Evolutionary conservation across 768 basidiomycete species (phyloP).

Genomic region (Boletus sp.): DNA sequence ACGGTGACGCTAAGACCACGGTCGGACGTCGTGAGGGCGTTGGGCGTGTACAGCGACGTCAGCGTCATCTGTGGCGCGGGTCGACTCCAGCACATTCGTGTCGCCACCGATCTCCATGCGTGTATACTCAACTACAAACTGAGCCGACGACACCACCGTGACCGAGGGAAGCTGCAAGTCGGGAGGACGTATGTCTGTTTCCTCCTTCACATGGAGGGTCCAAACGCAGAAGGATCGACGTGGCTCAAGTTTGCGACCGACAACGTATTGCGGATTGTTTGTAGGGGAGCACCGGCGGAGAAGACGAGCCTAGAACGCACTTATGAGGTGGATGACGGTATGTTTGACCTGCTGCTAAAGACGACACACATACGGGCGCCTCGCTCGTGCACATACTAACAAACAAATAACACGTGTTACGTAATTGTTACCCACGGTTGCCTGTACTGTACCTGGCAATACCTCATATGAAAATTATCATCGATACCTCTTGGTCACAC

Average conservation of each 20-base stretch:
- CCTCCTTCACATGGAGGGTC: slow-evolving; percentile 14
- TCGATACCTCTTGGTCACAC: no score
- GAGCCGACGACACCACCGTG: neutral
- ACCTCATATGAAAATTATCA: no score
- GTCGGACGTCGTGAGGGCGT: neutral
- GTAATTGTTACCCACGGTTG: no score
- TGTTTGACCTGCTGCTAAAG: slow-evolving; percentile 11
- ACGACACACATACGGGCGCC: slow-evolving; percentile 16
- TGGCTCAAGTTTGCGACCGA: slow-evolving; percentile 28
- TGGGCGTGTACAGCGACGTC: slow-evolving; percentile 13
- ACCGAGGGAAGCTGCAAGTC: slow-evolving; percentile 13
- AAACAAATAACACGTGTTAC: no score
- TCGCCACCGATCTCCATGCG: slow-evolving; percentile 15
- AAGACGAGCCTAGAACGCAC: neutral
- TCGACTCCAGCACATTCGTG: slow-evolving; percentile 12
- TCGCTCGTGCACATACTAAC: no score
- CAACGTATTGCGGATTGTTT: slow-evolving; percentile 21
- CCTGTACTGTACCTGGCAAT: no score
- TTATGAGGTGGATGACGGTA: neutral
- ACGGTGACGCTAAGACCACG: slow-evolving; percentile 13
- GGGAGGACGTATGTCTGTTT: slow-evolving; percentile 23
- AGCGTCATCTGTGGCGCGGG: slow-evolving; percentile 15
- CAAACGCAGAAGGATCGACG: slow-evolving; percentile 1
- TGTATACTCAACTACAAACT: slow-evolving; percentile 26
- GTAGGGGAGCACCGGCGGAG: neutral